Evolutionary conservation across 306 rosid genomes (phyloP).

Genomic region (Cicer cuneatum): DNA sequence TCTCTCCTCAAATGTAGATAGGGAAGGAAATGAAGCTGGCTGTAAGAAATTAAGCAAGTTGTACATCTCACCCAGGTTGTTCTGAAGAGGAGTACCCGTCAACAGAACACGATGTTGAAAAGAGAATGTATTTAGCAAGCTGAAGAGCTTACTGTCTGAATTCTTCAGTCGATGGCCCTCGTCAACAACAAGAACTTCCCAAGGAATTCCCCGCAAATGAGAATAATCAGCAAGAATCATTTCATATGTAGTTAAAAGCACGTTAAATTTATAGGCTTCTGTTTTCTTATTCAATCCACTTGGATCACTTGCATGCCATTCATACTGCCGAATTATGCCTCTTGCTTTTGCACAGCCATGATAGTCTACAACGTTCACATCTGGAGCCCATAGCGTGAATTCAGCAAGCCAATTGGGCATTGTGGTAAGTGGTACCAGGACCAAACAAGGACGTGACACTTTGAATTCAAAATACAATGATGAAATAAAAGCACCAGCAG

Average conservation of each 20-base stretch:
- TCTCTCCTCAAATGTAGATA: slow-evolving; percentile 88
- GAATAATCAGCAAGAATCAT: slow-evolving; percentile 98
- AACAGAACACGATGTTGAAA: slow-evolving; percentile 95
- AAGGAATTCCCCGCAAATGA: slow-evolving; percentile 94
- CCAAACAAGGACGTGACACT: slow-evolving; percentile 93
- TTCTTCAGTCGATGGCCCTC: slow-evolving; percentile 98
- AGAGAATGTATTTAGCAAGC: slow-evolving; percentile 91
- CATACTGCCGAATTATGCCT: slow-evolving; percentile 86
- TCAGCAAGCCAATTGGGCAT: slow-evolving; percentile 99
- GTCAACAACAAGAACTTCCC: slow-evolving; percentile 99
- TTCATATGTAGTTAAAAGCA: slow-evolving; percentile 94
- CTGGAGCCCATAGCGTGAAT: slow-evolving; percentile 91
- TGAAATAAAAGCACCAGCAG: slow-evolving; percentile 92
- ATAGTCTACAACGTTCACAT: slow-evolving; percentile 94
- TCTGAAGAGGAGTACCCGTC: slow-evolving; percentile 99
- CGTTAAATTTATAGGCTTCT: slow-evolving; percentile 82
- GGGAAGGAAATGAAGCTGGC: slow-evolving; percentile 97
- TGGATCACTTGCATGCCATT: slow-evolving; percentile 91
- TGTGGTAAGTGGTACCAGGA: slow-evolving; percentile 96
- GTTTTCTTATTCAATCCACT: slow-evolving; percentile 71
- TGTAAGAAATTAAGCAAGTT: slow-evolving; percentile 98
- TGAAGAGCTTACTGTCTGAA: slow-evolving; percentile 97
- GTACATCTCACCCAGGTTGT: slow-evolving; percentile 99
- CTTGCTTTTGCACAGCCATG: slow-evolving; percentile 99
- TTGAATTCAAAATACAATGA: slow-evolving; percentile 88